phyloP scores from a whole-genome alignment of 1,284 basidiomycete species.

The Papiliotrema terrestris region DNA sequence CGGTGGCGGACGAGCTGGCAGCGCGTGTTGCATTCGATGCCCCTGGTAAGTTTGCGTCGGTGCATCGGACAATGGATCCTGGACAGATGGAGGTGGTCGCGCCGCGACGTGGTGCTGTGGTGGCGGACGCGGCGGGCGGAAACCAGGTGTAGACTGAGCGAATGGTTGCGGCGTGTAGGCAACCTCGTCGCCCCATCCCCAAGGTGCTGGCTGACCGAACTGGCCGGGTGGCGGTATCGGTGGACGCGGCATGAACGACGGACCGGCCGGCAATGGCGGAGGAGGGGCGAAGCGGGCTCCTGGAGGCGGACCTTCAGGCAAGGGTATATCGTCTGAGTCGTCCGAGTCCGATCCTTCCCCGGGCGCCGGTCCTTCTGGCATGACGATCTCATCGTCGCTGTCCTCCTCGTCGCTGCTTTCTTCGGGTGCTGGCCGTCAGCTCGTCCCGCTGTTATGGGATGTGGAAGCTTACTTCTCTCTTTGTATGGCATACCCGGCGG shows the following conservation, averaged over 20 bases:
- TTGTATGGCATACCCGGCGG: constrained; percentile 94
- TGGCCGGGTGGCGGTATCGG: neutral
- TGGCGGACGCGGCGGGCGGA: constrained; percentile 13
- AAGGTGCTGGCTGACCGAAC: neutral
- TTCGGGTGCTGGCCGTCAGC: constrained; percentile 6
- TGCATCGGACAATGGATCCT: constrained; percentile 46
- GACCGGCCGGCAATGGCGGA: neutral
- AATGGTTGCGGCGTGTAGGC: constrained; percentile 6
- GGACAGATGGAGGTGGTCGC: constrained; percentile 29
- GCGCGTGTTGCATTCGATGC: constrained; percentile 31
- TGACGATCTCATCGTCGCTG: constrained; percentile 66
- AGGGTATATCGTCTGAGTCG: constrained; percentile 50
- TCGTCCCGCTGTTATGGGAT: neutral
- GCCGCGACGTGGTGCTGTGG: constrained; percentile 9
- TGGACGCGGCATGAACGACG: neutral
- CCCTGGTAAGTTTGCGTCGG: constrained; percentile 44
- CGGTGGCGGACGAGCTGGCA: constrained; percentile 22
- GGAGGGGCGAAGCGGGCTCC: constrained; percentile 9
- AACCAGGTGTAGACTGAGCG: neutral
- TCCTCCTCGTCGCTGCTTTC: constrained; percentile 36
- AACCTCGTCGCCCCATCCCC: constrained; percentile 1
- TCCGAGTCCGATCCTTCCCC: constrained; percentile 42
- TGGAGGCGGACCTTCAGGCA: constrained; percentile 51
- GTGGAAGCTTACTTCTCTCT: constrained; percentile 64
- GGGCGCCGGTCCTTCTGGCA: constrained; percentile 79